These are phyloP conservation scores for Lagerstroemia speciosa DNA, from an alignment of 345 rosid species.

Conservation along the genomic window DNA sequence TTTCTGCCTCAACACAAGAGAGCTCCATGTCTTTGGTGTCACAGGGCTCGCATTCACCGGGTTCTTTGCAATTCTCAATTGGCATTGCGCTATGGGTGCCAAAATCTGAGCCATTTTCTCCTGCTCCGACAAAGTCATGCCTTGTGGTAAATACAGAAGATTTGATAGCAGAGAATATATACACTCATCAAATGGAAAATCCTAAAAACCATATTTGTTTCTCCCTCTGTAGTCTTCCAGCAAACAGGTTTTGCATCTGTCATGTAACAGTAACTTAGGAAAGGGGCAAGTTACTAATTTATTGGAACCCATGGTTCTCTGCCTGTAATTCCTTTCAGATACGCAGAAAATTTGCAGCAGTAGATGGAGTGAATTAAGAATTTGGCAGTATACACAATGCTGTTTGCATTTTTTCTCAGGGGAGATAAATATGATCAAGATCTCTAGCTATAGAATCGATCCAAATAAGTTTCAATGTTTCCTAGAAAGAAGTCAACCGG, in stretches of 20 bases:
- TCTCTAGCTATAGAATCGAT: neutral
- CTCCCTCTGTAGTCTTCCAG: neutral
- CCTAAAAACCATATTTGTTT: neutral
- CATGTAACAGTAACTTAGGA: neutral
- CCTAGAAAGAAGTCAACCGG: neutral
- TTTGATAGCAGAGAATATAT: neutral
- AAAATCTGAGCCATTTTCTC: conserved; percentile 79
- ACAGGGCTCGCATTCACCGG: conserved; percentile 32
- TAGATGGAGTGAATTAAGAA: too few species aligned
- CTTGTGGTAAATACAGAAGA: neutral
- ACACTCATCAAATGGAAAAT: neutral
- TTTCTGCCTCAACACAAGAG: conserved; percentile 60
- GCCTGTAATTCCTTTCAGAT: too few species aligned
- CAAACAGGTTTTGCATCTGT: neutral
- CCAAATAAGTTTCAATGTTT: neutral
- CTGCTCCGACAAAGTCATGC: conserved; percentile 20
- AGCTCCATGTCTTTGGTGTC: conserved; percentile 52
- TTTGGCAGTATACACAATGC: too few species aligned
- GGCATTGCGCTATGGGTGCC: conserved; percentile 72
- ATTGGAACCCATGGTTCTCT: neutral
- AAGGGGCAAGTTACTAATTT: neutral
- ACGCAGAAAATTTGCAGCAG: too few species aligned
- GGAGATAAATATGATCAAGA: neutral
- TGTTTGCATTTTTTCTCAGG: too few species aligned
- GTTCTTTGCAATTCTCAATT: conserved; percentile 55